Conservation (phyloP, 2,329 filamentous ascomycete species). For the Graphilbum sp. region DNA sequence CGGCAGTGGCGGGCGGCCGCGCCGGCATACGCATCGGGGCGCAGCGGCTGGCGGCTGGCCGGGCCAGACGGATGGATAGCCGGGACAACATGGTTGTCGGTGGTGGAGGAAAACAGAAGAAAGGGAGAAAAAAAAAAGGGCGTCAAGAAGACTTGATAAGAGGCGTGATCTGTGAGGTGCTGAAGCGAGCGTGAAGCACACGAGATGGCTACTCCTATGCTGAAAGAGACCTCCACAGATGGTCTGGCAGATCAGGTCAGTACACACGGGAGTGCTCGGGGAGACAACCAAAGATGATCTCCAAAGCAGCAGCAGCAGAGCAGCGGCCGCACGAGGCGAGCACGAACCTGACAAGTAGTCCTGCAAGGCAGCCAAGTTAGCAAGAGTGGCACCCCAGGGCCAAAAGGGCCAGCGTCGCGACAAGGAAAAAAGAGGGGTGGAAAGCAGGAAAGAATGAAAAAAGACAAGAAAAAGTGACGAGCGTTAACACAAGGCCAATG, state of each 20-base stretch:
- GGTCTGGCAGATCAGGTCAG: conserved; percentile 21
- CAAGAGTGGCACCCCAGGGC: not conserved
- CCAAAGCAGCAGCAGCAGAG: too few relatives aligned
- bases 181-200: conserved; percentile 4
- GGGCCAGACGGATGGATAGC: conserved; percentile 34
- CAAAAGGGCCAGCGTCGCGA: not conserved
- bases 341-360: conserved; percentile 62
- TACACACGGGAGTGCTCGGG: not conserved
- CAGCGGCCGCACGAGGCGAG: too few relatives aligned
- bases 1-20: conserved; percentile 13
- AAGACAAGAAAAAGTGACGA: not conserved
- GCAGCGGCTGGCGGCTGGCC: conserved; percentile 17
- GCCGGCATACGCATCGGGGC: not conserved
- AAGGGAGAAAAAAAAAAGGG: conserved; percentile 7
- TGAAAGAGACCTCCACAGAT: conserved; percentile 35
- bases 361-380: conserved; percentile 20
- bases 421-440: not conserved
- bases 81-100: conserved; percentile 38
- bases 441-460: not conserved
- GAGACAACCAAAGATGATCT: too few relatives aligned
- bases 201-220: conserved; percentile 20
- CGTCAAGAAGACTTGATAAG: conserved; percentile 4
- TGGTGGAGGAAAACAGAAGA: not conserved
- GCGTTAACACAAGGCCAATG: too few relatives aligned
- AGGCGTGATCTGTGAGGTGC: not conserved